Evolutionary conservation across 306 rosid species (phyloP), one percentile per base, ranked within the genome.

Genomic region (Cucurbita pepo): DNA sequence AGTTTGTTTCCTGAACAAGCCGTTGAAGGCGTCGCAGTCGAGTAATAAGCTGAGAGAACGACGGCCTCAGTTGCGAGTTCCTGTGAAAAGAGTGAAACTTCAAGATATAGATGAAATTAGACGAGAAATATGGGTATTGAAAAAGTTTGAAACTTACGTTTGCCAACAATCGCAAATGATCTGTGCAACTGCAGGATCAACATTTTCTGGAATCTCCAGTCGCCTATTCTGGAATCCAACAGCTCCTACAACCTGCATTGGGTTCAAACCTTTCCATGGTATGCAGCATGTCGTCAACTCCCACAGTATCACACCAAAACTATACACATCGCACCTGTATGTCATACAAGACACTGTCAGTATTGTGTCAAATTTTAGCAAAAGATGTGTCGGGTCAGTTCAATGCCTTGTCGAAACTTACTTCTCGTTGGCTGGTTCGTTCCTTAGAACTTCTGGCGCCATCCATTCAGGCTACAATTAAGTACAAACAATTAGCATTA

Each of bases 211-310:
- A 81, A 95, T 89, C 78, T 95, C 97, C 71, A 91, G 93, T 76
- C 95, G 95, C 85, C 90, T 86, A 79, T 95, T 87, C 77, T 95
- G 99, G 83, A 95, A 95, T 45, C 99, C 99, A 75, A 95, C 99
- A 73, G 99, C 99, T 83, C 99, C 99, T 69, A 95, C 99, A 76
- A 95, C 99, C 88, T 95, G 99, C 99, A 95, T 95, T 44, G 99
- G 99, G 84, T 95, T 95, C 92, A 95, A 83, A 57, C 99, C 97
- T 72, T 84, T 85, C 99, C 99, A 95, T 36, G 99, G 99, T 79
- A 95, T 81, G 56, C 57, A 74, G 61, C 80, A 71, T 43, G 96
- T 91, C 53, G 87, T 72, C 84, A 95, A 81, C 83, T 95, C 99
- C 99, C 99, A 95, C 77, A 95, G 80, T 79, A 95, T 95, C 79